These are phyloP conservation scores for Leccinellum rugosiceps DNA, from an alignment of 768 basidiomycete species.

Conservation along the genomic window DNA sequence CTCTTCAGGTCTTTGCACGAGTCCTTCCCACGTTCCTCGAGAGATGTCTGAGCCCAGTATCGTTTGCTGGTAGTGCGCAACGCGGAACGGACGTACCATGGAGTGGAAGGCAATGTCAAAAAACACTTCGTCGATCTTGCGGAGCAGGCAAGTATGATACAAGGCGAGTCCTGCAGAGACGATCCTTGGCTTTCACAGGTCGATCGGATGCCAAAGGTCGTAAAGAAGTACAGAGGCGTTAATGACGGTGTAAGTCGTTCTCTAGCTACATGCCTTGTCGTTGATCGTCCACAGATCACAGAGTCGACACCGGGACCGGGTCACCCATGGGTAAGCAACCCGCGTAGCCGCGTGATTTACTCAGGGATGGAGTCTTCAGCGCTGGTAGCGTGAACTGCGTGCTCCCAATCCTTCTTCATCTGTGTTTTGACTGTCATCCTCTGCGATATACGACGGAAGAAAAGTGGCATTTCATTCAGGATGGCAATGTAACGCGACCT, in stretches of 20 bases:
- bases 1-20: constrained; percentile 73
- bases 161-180: constrained; percentile 40
- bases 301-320: background rate
- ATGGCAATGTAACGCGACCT: constrained; percentile 35
- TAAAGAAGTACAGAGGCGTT: constrained; percentile 65
- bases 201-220: constrained; percentile 92
- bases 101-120: constrained; percentile 64
- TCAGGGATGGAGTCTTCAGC: too few species aligned
- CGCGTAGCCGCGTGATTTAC: constrained; percentile 57
- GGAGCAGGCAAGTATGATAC: constrained; percentile 49
- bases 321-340: constrained; percentile 32
- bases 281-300: constrained; percentile 6
- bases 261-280: background rate
- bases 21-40: constrained; percentile 78
- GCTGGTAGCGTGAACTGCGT: too few species aligned
- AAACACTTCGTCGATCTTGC: constrained; percentile 66
- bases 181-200: constrained; percentile 91
- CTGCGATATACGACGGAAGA: constrained; percentile 51
- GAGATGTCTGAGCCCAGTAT: too few species aligned
- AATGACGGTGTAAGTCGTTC: constrained; percentile 21
- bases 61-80: constrained; percentile 84
- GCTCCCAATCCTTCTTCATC: constrained; percentile 64
- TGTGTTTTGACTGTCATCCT: constrained; percentile 61
- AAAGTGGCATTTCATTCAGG: constrained; percentile 62
- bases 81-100: constrained; percentile 74